Base-by-base conservation (phyloP, 2,329 filamentous ascomycete genomes). In the Fusarium miscanthi region DNA sequence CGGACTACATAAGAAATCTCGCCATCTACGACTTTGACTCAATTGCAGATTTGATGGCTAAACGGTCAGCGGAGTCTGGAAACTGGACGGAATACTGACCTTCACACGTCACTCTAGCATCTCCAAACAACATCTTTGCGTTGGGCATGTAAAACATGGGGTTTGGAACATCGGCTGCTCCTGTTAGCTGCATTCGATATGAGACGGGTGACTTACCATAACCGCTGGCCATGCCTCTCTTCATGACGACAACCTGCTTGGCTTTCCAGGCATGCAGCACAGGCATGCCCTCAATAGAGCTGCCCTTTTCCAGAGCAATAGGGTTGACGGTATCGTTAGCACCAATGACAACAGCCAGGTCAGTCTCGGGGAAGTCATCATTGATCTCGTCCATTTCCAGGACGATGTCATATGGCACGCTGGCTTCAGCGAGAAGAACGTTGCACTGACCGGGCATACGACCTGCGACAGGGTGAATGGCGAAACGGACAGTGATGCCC, bases 331-430 rank as follows among this genome's bases (percentile, higher is more conserved):
- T 97, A 77, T 97, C 94, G 76, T 97, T 97, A 13, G 94, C 94
- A 6, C 94, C 94, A 77, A 97, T 97, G 1, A 97, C 94, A 7
- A 97, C 88, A 0, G 93, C 94, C 14, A 97, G 86, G 77, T 97
- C 94, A 0, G 94, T 97, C 33, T 96, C 92, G 11, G 87, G 82
- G 80, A 97, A 97, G 77, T 97, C 94, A 70, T 97, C 94, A 81
- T 97, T 97, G 83, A 97, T 97, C 84, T 97, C 94, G 76, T 97
- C 94, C 94, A 97, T 97, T 83, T 97, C 94, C 49, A 97, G 87
- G 33, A 97, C 94, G 62, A 97, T 95, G 76, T 97, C 94, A 77
- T 97, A 97, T 6, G 94, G 94, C 35, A 97, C 94, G 38, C 89
- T 92, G 2, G 94, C 94, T 81, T 97, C 94, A 1, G 94, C 94